Conservation (phyloP, 2,329 filamentous ascomycete species). For the Raffaelea arxii region DNA sequence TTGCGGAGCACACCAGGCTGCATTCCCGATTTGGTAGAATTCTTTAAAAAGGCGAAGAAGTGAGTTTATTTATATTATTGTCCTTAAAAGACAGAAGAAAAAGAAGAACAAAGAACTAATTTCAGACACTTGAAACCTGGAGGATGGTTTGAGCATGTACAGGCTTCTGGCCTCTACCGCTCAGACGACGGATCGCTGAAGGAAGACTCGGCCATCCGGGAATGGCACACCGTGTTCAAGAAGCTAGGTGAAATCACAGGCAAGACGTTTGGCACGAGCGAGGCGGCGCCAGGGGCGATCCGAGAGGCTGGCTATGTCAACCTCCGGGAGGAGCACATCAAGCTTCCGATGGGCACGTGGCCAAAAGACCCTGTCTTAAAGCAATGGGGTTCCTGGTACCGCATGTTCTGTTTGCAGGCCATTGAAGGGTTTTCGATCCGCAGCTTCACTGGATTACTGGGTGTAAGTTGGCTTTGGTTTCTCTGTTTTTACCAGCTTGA, state of each 20-base stretch:
- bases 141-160: slow-evolving; percentile 22
- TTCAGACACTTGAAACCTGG: slow-evolving; percentile 35
- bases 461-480: slow-evolving; percentile 7
- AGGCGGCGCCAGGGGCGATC: not conserved
- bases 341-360: slow-evolving; percentile 46
- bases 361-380: slow-evolving; percentile 41
- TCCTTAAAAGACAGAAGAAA: no score
- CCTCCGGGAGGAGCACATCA: slow-evolving; percentile 37
- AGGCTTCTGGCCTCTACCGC: slow-evolving; percentile 5
- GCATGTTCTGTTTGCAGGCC: slow-evolving; percentile 38
- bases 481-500: not conserved
- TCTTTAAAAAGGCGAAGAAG: slow-evolving; percentile 29
- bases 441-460: slow-evolving; percentile 38
- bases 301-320: slow-evolving; percentile 22
- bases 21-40: slow-evolving; percentile 40
- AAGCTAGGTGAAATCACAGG: slow-evolving; percentile 4
- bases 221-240: slow-evolving; percentile 10
- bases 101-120: slow-evolving; percentile 16
- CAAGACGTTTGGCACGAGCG: not conserved
- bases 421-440: slow-evolving; percentile 41
- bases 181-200: slow-evolving; percentile 17
- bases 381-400: slow-evolving; percentile 41
- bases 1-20: slow-evolving; percentile 42
- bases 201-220: slow-evolving; percentile 11
- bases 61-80: not conserved